phyloP scores from a whole-genome alignment of 83 land plant genomes.

The Isoetes engelmannii region DNA sequence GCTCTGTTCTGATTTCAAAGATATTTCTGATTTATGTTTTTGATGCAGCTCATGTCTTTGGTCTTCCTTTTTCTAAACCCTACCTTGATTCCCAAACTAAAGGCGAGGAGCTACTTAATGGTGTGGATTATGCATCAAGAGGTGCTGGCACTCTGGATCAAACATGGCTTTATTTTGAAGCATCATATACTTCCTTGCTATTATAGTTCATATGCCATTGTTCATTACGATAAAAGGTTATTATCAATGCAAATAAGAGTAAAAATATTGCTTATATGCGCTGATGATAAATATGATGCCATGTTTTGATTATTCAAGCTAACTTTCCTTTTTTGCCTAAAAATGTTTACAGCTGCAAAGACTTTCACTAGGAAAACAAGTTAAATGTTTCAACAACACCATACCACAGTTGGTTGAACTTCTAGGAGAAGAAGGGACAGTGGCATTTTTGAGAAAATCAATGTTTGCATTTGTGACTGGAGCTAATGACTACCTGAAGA shows the following conservation, averaged over 20 bases:
- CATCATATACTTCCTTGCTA: not conserved
- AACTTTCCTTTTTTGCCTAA: not conserved
- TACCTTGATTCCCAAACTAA: slow-evolving; percentile 1
- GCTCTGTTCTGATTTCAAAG: no score
- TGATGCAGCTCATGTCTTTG: not conserved
- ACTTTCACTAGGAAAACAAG: not conserved
- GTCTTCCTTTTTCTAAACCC: not conserved
- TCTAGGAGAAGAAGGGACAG: not conserved
- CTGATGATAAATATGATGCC: no score
- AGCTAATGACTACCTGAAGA: slow-evolving; percentile 4
- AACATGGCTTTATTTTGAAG: not conserved
- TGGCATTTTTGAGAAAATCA: not conserved
- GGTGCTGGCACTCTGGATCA: slow-evolving; percentile 6
- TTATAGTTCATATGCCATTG: not conserved
- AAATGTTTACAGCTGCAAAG: slow-evolving; percentile 1
- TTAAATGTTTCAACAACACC: slow-evolving; percentile 2
- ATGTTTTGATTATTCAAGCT: no score
- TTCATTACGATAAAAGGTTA: no score
- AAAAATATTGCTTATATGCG: no score
- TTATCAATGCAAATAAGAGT: no score
- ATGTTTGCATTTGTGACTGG: not conserved
- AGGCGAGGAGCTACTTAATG: not conserved
- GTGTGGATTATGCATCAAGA: not conserved
- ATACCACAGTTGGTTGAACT: not conserved
- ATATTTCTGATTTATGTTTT: no score